A percentile compares a stretch with the other conserved stretches of the same genome.
Conservation (phyloP, 2,329 filamentous ascomycete genomes). For the Pyrenophora tritici-repentis region DNA sequence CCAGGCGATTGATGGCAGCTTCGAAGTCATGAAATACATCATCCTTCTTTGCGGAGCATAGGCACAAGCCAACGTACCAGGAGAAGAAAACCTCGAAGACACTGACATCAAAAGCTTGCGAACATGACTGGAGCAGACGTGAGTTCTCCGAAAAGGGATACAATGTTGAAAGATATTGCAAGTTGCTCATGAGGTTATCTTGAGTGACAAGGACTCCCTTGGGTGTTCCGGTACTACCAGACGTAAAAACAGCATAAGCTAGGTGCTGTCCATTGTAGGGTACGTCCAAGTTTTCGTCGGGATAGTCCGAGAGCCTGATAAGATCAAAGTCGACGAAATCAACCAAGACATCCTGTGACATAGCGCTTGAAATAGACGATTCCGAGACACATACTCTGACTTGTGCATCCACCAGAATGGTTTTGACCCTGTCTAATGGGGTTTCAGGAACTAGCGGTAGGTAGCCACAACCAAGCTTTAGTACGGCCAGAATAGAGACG, state of each 20-base stretch:
- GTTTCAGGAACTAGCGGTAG: constrained; percentile 78
- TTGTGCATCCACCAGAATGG: constrained; percentile 66
- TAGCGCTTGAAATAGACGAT: constrained; percentile 6
- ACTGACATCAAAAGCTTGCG: constrained; percentile 83
- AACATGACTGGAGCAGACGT: constrained; percentile 79
- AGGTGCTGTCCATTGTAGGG: constrained; percentile 56
- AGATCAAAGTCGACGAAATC: constrained; percentile 38
- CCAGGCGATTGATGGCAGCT: constrained; percentile 64
- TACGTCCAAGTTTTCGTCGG: constrained; percentile 46
- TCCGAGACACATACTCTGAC: constrained; percentile 56
- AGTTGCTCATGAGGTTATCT: constrained; percentile 74
- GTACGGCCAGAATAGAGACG: constrained; percentile 70
- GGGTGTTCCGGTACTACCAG: constrained; percentile 78
- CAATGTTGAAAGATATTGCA: constrained; percentile 66
- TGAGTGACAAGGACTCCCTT: constrained; percentile 82
- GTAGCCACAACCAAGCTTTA: constrained; percentile 79
- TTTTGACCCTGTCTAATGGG: constrained; percentile 63
- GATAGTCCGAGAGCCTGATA: constrained; percentile 38
- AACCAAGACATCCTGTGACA: constrained; percentile 11
- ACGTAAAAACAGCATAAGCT: constrained; percentile 82
- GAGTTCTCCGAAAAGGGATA: constrained; percentile 64
- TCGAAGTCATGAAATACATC: constrained; percentile 75
- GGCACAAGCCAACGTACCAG: constrained; percentile 76
- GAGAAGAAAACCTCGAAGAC: constrained; percentile 90
- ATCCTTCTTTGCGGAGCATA: constrained; percentile 78